phyloP scores from a whole-genome alignment of 805 yeast species.

The Maudiozyma saulgeensis region DNA sequence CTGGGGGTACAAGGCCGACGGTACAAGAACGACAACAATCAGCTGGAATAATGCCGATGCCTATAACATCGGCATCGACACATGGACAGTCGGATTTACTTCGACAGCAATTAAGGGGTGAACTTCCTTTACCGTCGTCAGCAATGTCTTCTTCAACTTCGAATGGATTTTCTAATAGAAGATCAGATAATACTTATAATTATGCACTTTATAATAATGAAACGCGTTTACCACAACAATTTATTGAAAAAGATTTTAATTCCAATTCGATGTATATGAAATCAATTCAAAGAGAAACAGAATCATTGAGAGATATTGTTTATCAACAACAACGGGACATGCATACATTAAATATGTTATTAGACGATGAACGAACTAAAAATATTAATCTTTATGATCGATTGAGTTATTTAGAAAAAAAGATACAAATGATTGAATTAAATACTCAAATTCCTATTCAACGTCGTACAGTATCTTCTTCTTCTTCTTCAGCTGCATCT shows the following conservation, averaged over 20 bases:
- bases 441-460: conserved; percentile 1
- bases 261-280: neutral
- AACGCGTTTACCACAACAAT: neutral
- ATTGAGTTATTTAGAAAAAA: conserved; percentile 10
- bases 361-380: conserved; percentile 10
- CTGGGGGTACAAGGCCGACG: no score
- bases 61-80: no score
- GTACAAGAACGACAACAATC: no score
- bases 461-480: neutral
- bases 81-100: neutral
- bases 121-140: neutral
- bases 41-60: no score
- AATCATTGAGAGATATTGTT: conserved; percentile 11
- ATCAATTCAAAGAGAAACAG: conserved; percentile 10
- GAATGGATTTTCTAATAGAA: neutral
- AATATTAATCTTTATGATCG: conserved; percentile 11
- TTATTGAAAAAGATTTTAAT: neutral
- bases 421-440: conserved; percentile 4
- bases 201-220: neutral
- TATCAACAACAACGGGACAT: conserved; percentile 18
- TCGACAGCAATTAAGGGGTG: conserved; percentile 6
- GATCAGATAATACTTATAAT: neutral
- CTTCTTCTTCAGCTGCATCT: no score
- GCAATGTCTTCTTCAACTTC: neutral
- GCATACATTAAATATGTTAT: conserved; percentile 10